Percentiles rank a stretch among this genome's conserved stretches.
phyloP scores from a whole-genome alignment of 495 filamentous ascomycete species.

The Filosporella fistucella region DNA sequence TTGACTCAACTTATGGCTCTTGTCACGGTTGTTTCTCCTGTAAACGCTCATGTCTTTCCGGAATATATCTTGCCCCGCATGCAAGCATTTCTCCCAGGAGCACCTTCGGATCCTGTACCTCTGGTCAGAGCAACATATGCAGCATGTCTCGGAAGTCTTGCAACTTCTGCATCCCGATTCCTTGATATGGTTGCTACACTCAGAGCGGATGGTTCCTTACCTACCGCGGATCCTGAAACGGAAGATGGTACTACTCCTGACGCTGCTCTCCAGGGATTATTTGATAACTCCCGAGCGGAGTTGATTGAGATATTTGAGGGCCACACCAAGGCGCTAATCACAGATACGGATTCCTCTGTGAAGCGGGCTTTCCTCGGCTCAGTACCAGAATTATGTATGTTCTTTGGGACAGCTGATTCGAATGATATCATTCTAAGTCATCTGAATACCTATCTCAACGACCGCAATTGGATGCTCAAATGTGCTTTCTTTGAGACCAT shows the following conservation, averaged over 20 bases:
- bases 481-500: slow-evolving; percentile 96
- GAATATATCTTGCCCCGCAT: slow-evolving; percentile 90
- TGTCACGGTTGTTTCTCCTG: slow-evolving; percentile 81
- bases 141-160: slow-evolving; percentile 84
- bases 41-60: slow-evolving; percentile 92
- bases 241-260: slow-evolving; percentile 61
- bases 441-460: slow-evolving; percentile 96
- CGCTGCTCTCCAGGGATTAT: slow-evolving; percentile 69
- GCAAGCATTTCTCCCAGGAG: slow-evolving; percentile 59
- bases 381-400: slow-evolving; percentile 87
- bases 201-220: slow-evolving; percentile 76
- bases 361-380: slow-evolving; percentile 91
- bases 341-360: slow-evolving; percentile 83
- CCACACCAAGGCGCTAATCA: slow-evolving; percentile 85
- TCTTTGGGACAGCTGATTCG: slow-evolving; percentile 83
- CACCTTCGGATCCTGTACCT: slow-evolving; percentile 51
- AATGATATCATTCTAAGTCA: slow-evolving; percentile 95
- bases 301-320: slow-evolving; percentile 75
- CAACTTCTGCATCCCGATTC: slow-evolving; percentile 81
- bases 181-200: slow-evolving; percentile 88
- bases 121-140: slow-evolving; percentile 87
- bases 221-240: slow-evolving; percentile 71
- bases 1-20: slow-evolving; percentile 85
- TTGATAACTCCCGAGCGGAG: slow-evolving; percentile 75
- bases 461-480: slow-evolving; percentile 92